Conservation (phyloP, 257 asterid species). For the Lithospermum erythrorhizon region DNA sequence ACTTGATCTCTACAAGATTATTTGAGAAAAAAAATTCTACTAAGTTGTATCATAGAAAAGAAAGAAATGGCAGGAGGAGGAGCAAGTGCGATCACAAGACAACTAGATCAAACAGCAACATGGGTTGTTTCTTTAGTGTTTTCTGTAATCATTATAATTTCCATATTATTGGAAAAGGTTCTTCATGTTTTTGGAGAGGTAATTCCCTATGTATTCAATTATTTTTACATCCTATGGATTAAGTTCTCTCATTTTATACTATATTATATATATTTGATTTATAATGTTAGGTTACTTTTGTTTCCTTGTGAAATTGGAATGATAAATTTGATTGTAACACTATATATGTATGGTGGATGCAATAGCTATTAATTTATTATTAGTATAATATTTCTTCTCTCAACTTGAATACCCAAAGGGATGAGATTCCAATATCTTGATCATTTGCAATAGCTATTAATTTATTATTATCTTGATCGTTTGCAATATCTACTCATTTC, state of each 20-base stretch:
- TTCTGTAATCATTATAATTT: slow-evolving; percentile 47
- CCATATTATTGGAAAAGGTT: slow-evolving; percentile 50
- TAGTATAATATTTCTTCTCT: too few relatives aligned
- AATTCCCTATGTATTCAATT: not conserved
- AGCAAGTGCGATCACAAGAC: slow-evolving; percentile 13
- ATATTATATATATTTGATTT: not conserved
- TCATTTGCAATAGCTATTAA: not conserved
- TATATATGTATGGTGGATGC: too few relatives aligned
- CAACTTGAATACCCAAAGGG: too few relatives aligned
- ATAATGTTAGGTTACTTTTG: too few relatives aligned
- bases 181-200: slow-evolving; percentile 49
- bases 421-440: not conserved
- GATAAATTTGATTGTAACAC: too few relatives aligned
- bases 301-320: not conserved
- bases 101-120: slow-evolving; percentile 41
- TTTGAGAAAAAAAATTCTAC: too few relatives aligned
- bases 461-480: slow-evolving; percentile 8
- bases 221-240: too few relatives aligned
- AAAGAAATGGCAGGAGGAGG: slow-evolving; percentile 17
- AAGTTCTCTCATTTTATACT: too few relatives aligned
- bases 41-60: too few relatives aligned
- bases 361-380: too few relatives aligned
- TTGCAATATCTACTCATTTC: slow-evolving; percentile 7
- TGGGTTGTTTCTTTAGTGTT: slow-evolving; percentile 76
- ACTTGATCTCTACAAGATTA: not conserved